Conservation (phyloP, 305 asterid species). For the Rubia tinctorum region DNA sequence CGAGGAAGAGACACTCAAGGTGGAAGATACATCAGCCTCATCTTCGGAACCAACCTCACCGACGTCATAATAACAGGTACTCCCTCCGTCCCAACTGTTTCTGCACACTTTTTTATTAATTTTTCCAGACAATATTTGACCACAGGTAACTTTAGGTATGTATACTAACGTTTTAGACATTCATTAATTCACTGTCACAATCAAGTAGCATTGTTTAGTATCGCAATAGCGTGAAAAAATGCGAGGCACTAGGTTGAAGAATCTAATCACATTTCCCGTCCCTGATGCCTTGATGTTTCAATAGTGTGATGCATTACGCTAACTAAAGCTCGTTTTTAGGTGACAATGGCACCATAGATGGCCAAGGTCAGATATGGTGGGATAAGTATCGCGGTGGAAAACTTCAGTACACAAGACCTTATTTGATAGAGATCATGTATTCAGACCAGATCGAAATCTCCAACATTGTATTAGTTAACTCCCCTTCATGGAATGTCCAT, state of each 20-base stretch:
- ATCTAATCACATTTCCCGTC: neutral
- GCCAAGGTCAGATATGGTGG: slow-evolving; percentile 97
- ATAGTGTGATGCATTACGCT: neutral
- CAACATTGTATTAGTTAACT: slow-evolving; percentile 59
- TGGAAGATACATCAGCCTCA: slow-evolving; percentile 82
- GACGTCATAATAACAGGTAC: slow-evolving; percentile 89
- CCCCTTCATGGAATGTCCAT: slow-evolving; percentile 92
- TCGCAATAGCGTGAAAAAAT: too few relatives aligned
- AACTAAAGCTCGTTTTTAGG: slow-evolving; percentile 42
- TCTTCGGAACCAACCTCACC: slow-evolving; percentile 82
- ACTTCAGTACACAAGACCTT: slow-evolving; percentile 72
- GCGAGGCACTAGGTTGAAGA: neutral
- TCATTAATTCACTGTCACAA: too few relatives aligned
- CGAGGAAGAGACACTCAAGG: slow-evolving; percentile 83
- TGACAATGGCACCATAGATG: slow-evolving; percentile 87
- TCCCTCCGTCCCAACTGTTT: too few relatives aligned
- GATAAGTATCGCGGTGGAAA: slow-evolving; percentile 62
- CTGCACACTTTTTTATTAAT: too few relatives aligned
- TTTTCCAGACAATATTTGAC: too few relatives aligned
- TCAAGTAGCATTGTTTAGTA: too few relatives aligned
- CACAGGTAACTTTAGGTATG: too few relatives aligned
- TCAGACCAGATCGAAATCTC: slow-evolving; percentile 69
- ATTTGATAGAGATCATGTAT: slow-evolving; percentile 74
- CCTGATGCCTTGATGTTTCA: neutral
- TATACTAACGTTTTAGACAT: too few relatives aligned